Conservation (phyloP, 2,329 filamentous ascomycete species). For the Nothopassalora personata region DNA sequence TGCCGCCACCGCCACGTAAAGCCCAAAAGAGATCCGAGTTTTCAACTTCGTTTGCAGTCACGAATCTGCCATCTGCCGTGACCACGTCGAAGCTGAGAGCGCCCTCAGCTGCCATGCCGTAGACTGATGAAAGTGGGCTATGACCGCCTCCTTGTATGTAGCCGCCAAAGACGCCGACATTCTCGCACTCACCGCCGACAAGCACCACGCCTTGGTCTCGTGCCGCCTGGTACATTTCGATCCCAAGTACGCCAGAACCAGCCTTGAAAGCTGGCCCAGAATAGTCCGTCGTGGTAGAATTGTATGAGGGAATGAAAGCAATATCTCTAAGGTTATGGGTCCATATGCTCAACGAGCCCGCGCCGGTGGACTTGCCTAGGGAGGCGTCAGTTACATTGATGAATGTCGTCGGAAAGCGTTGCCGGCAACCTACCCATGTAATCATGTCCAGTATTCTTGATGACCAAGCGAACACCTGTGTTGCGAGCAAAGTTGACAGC, state of each 20-base stretch:
- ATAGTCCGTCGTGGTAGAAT: slow-evolving; percentile 39
- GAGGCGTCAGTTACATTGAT: background rate
- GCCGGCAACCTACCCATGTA: slow-evolving; percentile 1
- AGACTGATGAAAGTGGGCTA: slow-evolving; percentile 3
- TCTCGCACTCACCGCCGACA: slow-evolving; percentile 50
- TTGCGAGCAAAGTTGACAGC: slow-evolving; percentile 18
- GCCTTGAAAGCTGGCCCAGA: slow-evolving; percentile 48
- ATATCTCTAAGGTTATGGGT: slow-evolving; percentile 51
- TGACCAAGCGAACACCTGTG: slow-evolving; percentile 17
- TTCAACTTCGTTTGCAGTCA: slow-evolving; percentile 27
- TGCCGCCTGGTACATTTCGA: slow-evolving; percentile 44
- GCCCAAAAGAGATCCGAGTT: slow-evolving; percentile 50
- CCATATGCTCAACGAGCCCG: slow-evolving; percentile 53
- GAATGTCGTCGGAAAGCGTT: background rate
- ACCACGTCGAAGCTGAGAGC: slow-evolving; percentile 21
- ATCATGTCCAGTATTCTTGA: slow-evolving; percentile 12
- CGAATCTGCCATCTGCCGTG: slow-evolving; percentile 20
- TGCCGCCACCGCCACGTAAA: slow-evolving; percentile 50
- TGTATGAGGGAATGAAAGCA: slow-evolving; percentile 34
- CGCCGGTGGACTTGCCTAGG: slow-evolving; percentile 54
- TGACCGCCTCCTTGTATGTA: background rate
- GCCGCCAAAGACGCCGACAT: slow-evolving; percentile 35
- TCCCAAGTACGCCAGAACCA: slow-evolving; percentile 50
- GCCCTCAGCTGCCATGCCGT: slow-evolving; percentile 25
- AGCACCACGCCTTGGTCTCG: slow-evolving; percentile 43